Base-by-base conservation (phyloP, 139 green algal species). In the Chlamydomonas applanata region DNA sequence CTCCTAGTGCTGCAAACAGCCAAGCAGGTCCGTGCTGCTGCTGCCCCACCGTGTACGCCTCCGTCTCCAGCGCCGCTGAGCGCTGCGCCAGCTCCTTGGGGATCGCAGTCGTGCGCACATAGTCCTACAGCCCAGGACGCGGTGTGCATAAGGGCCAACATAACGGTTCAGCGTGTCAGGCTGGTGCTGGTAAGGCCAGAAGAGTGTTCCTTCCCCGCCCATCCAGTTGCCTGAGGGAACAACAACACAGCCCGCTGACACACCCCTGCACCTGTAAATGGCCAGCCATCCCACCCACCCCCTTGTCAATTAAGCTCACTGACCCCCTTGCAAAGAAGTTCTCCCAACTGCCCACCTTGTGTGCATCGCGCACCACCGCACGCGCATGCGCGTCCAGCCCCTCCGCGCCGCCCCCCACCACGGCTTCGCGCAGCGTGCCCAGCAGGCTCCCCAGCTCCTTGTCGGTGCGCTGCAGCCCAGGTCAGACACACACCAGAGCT, bases 11-110 rank as follows among this genome's bases (percentile, higher is more conserved):
- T n/a, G n/a, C n/a, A n/a, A n/a, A n/a, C n/a, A n/a, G n/a, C n/a
- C n/a, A n/a, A n/a, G n/a, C n/a, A n/a, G n/a, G n/a, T n/a, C n/a
- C n/a, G n/a, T n/a, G n/a, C n/a, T n/a, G n/a, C n/a, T n/a, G n/a
- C n/a, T n/a, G n/a, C n/a, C 72, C 36, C 53, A 85, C 86, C 76
- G 75, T 66, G 69, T 95, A 97, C 24, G 81, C 91, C 7, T 89
- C 77, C 0, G 80, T 87, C 72, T 93, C 86, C 59, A 97, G 84
- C 76, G 84, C 80, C 1, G 91, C 91, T 63, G 89, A 86, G 14
- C 74, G 71, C 74, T 92, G 82, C 1, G 83, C 91, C 69, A 97
- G 61, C 16, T 92, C 89, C 74, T 91, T 90, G 29, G 92, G 83
- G 13, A 97, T 73, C 0, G 84, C 79, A 5, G 83, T 92, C 9